These are phyloP conservation scores for Lipomyces starkeyi DNA, from an alignment of 805 yeast species.

Conservation along the genomic window DNA sequence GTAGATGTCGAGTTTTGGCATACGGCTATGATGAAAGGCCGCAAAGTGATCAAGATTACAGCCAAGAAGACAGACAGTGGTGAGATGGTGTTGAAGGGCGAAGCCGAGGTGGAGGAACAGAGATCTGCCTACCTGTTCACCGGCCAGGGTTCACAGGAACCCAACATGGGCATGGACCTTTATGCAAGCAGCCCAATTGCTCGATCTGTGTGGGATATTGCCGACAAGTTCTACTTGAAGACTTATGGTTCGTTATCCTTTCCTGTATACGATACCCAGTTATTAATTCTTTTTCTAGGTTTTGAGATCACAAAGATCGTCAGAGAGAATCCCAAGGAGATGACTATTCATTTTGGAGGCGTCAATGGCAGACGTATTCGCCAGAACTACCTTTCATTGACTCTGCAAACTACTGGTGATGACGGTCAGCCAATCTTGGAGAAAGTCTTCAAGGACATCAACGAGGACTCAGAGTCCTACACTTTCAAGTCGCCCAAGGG, in stretches of 20 bases:
- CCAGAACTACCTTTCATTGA: conserved; percentile 94
- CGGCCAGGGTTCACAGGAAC: conserved; percentile 99
- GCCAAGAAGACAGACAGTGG: conserved; percentile 83
- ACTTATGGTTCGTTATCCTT: conserved; percentile 58
- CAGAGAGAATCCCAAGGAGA: conserved; percentile 90
- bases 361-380: conserved; percentile 77
- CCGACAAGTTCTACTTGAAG: conserved; percentile 87
- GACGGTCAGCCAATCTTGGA: conserved; percentile 86
- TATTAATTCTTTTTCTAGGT: conserved; percentile 53
- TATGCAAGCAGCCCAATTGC: conserved; percentile 92
- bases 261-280: neutral
- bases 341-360: conserved; percentile 97
- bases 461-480: conserved; percentile 76
- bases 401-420: conserved; percentile 90
- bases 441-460: conserved; percentile 92
- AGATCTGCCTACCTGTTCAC: conserved; percentile 95
- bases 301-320: conserved; percentile 97
- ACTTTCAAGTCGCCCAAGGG: conserved; percentile 95
- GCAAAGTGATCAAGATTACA: conserved; percentile 93
- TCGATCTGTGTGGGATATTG: conserved; percentile 95
- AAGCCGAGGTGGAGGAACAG: conserved; percentile 99
- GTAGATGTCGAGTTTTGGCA: conserved; percentile 89
- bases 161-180: conserved; percentile 99
- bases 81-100: conserved; percentile 81
- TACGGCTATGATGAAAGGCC: conserved; percentile 98